A percentile compares a stretch with the other conserved stretches of the same genome.
Conservation (phyloP, 768 basidiomycete species). For the Cantharellus anzutake region DNA sequence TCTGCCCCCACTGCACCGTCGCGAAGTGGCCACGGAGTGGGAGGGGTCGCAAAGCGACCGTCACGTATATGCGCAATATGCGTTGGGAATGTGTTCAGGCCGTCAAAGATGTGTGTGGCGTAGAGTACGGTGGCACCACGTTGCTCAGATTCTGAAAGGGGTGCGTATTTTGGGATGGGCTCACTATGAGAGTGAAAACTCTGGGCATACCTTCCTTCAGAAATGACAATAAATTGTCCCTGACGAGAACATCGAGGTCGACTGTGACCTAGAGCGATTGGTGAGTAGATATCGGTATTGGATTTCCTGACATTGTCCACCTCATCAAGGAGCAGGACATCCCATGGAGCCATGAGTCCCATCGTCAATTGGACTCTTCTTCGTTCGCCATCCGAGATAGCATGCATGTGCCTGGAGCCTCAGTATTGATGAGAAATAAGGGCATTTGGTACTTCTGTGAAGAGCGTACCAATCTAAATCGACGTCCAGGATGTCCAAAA, state of each 20-base stretch:
- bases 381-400: constrained; percentile 91
- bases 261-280: constrained; percentile 60
- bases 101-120: constrained; percentile 96
- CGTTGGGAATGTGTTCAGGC: constrained; percentile 77
- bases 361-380: constrained; percentile 86
- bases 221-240: constrained; percentile 77
- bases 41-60: constrained; percentile 48
- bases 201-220: constrained; percentile 28
- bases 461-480: constrained; percentile 54
- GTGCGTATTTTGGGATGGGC: background rate
- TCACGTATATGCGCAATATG: constrained; percentile 84
- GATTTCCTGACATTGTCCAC: constrained; percentile 23
- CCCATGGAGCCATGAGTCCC: constrained; percentile 90
- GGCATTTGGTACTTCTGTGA: background rate
- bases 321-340: constrained; percentile 85
- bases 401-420: constrained; percentile 58
- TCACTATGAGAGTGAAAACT: background rate
- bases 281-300: background rate
- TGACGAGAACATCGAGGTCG: constrained; percentile 89
- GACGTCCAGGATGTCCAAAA: constrained; percentile 85
- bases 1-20: background rate
- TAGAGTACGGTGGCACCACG: constrained; percentile 83
- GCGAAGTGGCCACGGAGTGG: constrained; percentile 50
- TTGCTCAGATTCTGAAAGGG: constrained; percentile 38
- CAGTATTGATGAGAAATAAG: background rate